A percentile compares a stretch with the other conserved stretches of the same genome.
These are phyloP conservation scores for Neophaeococcomyces mojaviensis DNA, from an alignment of 2,329 filamentous ascomycete species.

Conservation along the genomic window DNA sequence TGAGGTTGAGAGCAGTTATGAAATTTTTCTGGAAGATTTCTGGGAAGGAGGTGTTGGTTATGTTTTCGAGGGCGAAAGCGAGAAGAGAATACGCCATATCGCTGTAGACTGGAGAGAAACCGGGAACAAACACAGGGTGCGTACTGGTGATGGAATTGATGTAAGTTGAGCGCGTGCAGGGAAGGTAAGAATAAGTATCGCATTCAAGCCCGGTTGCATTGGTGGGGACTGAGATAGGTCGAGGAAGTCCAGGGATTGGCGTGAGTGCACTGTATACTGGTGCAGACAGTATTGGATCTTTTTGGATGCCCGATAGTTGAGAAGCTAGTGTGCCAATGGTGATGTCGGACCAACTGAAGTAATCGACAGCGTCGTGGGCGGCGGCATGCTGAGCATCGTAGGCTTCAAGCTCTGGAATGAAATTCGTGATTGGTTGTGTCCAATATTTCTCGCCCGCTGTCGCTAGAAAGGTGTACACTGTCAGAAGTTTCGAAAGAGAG, in stretches of 20 bases:
- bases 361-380: conserved; percentile 1
- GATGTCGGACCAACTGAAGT: conserved; percentile 41
- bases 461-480: conserved; percentile 30
- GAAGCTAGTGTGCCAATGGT: conserved; percentile 41
- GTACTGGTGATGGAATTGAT: not conserved
- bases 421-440: conserved; percentile 35
- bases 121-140: conserved; percentile 13
- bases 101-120: conserved; percentile 29
- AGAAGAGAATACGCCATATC: conserved; percentile 32
- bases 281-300: not conserved
- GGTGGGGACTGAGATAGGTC: not conserved
- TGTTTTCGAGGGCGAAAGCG: conserved; percentile 33
- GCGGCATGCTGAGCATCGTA: conserved; percentile 22
- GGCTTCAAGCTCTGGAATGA: conserved; percentile 32
- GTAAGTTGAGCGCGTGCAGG: not conserved
- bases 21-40: conserved; percentile 31
- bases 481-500: conserved; percentile 34
- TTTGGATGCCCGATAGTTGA: conserved; percentile 29
- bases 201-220: not conserved
- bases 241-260: not conserved
- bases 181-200: not conserved
- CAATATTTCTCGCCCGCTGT: conserved; percentile 29
- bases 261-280: not conserved
- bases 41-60: conserved; percentile 32
- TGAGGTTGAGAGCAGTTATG: conserved; percentile 34